Evolutionary conservation across 495 filamentous ascomycete species (phyloP).

Genomic region (Penicillium subrubescens): DNA sequence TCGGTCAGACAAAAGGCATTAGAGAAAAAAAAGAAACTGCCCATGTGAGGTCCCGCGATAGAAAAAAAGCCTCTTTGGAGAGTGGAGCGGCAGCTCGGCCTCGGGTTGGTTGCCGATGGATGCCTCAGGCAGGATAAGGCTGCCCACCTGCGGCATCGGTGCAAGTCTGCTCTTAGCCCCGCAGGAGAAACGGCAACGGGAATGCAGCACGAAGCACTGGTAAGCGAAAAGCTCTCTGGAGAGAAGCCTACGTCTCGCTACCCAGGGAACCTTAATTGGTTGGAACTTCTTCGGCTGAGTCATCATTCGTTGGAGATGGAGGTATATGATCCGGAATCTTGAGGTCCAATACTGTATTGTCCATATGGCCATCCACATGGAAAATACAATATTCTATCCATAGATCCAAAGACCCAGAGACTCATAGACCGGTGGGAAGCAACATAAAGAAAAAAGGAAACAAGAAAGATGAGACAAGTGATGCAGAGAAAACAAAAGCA

Average conservation of each 20-base stretch:
- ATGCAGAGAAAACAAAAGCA: constrained; percentile 5
- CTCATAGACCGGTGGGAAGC: not conserved
- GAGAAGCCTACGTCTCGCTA: constrained; percentile 15
- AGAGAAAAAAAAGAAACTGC: constrained; percentile 28
- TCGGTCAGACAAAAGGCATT: constrained; percentile 21
- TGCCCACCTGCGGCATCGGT: constrained; percentile 30
- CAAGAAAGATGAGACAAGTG: constrained; percentile 6
- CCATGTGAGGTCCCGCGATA: constrained; percentile 39
- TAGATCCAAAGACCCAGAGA: not conserved
- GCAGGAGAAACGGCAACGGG: constrained; percentile 13
- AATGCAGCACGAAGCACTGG: constrained; percentile 10
- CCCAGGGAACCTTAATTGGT: constrained; percentile 3
- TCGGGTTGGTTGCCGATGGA: constrained; percentile 21
- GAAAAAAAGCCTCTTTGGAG: constrained; percentile 39
- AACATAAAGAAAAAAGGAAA: not conserved
- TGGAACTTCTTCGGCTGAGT: not conserved
- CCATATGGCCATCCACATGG: not conserved
- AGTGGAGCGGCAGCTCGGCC: constrained; percentile 31
- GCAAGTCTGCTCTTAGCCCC: constrained; percentile 29
- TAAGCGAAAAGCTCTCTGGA: constrained; percentile 1
- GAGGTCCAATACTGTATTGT: not conserved
- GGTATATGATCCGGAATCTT: not conserved
- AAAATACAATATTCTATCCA: not conserved
- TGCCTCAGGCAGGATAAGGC: constrained; percentile 22
- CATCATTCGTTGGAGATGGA: not conserved